Percentiles rank a stretch among this genome's conserved stretches.
Evolutionary conservation across 2,329 filamentous ascomycete genomes (phyloP).

Genomic region (Fusarium mundagurra): DNA sequence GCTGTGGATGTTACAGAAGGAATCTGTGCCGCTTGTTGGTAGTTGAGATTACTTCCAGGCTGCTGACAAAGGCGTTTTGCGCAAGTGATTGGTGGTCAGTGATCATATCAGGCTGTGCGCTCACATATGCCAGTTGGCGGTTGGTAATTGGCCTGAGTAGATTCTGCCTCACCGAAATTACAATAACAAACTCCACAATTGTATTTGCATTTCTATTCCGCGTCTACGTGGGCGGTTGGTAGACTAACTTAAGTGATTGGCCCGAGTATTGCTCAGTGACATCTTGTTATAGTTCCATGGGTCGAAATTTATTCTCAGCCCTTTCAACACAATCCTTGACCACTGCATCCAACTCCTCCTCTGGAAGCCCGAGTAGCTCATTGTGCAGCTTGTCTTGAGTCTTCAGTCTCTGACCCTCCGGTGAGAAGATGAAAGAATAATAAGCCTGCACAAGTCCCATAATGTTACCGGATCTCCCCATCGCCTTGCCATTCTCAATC

Average conservation of each 20-base stretch:
- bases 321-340: not conserved
- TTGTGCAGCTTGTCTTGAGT: slow-evolving; percentile 1
- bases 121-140: not conserved
- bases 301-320: not conserved
- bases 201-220: rapidly evolving
- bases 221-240: rapidly evolving
- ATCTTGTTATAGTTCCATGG: not conserved
- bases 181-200: not conserved
- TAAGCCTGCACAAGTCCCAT: not conserved
- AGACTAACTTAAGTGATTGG: rapidly evolving
- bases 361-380: not conserved
- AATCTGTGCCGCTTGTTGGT: not conserved
- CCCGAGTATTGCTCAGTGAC: rapidly evolving
- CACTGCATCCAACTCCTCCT: slow-evolving; percentile 1
- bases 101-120: not conserved
- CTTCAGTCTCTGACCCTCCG: not conserved
- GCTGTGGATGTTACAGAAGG: not conserved
- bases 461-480: not conserved
- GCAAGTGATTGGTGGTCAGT: not conserved
- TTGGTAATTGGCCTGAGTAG: not conserved
- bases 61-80: rapidly evolving
- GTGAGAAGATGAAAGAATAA: slow-evolving; percentile 1
- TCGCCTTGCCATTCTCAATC: not conserved
- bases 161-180: not conserved
- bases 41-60: rapidly evolving